Base-by-base conservation (phyloP, 1,284 basidiomycete genomes). In the Ustilago cynodontis region DNA sequence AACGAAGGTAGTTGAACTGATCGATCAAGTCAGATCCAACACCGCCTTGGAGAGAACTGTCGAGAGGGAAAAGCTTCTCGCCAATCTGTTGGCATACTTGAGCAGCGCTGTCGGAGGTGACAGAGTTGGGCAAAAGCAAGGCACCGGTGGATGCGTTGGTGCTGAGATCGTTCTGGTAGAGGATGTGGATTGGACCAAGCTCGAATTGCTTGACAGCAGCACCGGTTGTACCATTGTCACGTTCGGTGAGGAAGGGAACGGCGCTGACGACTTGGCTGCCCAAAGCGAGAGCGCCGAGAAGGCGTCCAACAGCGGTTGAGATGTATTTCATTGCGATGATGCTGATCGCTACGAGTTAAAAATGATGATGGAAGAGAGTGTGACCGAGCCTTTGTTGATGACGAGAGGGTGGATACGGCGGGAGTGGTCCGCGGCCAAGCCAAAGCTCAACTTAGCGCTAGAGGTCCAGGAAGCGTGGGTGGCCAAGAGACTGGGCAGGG, bases 111-210 rank as follows among this genome's bases (percentile, higher is more conserved):
- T 59, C 35, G 6, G 71, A 58, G 45, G 54, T 28, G 24, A 77
- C 66, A 3, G 65, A 39, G 20, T 69, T 61, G 13, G 57, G 60
- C 7, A 79, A 59, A 2, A 80, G 70, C n/a, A 82, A 41, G 13
- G 80, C 80, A 10, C 77, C 71, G 22, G 71, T 75, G 24, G 66
- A 62, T 28, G 71, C 53, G 39, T 69, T 71, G 49, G 24, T 63
- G 58, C 67, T 67, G 26, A 82, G 74, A 50, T 82, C 80, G 45
- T 82, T 82, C 59, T 80, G 79, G 47, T 54, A 73, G 43, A 82
- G 79, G 55, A 80, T 68, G 24, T 79, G 69, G 39, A 72, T 59
- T 26, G 75, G 61, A 3, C 73, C 73, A 20, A 76, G 35, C 18
- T 65, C 55, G 22, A 65, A 43, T 26, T 71, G 69, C 10, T 39